These are phyloP conservation scores for Elaeagnus macrophylla DNA, from an alignment of 306 rosid species.

Conservation along the genomic window DNA sequence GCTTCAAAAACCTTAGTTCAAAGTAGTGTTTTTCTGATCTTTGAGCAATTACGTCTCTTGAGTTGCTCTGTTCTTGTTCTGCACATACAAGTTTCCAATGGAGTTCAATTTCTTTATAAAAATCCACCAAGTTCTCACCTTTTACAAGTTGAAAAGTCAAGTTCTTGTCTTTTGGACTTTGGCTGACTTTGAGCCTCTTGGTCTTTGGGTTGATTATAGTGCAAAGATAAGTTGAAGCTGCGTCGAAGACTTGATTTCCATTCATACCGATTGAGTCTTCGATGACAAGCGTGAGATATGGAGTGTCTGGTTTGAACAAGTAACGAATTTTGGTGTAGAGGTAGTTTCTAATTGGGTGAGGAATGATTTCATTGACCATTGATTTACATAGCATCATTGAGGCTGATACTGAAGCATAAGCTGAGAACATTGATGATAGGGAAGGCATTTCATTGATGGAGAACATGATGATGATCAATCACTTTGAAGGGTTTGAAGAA, in stretches of 20 bases:
- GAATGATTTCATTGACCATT: constrained; percentile 64
- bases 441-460: constrained; percentile 54
- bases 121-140: constrained; percentile 48
- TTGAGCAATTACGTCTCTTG: constrained; percentile 5
- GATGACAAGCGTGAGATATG: constrained; percentile 55
- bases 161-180: constrained; percentile 46
- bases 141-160: constrained; percentile 48
- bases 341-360: constrained; percentile 50
- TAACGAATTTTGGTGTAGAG: constrained; percentile 29
- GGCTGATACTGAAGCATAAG: constrained; percentile 76
- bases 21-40: constrained; percentile 41
- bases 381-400: constrained; percentile 63
- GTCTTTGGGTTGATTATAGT: constrained; percentile 43
- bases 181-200: constrained; percentile 45
- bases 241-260: constrained; percentile 64
- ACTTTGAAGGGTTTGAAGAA: too few relatives aligned
- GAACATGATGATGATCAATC: constrained; percentile 35
- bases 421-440: constrained; percentile 63
- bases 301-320: constrained; percentile 38
- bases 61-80: constrained; percentile 29
- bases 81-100: constrained; percentile 39
- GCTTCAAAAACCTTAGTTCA: constrained; percentile 56
- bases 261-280: constrained; percentile 49
- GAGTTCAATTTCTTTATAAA: constrained; percentile 28
- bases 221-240: constrained; percentile 57